These are phyloP conservation scores for Hanseniaspora uvarum DNA, from an alignment of 1,139 yeast genomes.

Conservation along the genomic window DNA sequence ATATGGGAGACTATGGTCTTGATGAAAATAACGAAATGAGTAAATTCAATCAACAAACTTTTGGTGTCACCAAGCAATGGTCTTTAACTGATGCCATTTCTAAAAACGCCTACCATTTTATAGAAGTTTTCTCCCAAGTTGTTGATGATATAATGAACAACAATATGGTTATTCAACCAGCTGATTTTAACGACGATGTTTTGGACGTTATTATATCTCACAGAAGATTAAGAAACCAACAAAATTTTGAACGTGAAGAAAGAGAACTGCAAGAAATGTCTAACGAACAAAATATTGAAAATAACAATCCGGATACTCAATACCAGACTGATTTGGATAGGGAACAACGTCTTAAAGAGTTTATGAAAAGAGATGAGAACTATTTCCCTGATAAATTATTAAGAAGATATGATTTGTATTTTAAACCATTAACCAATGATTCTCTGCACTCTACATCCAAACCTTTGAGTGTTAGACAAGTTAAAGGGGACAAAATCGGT, in stretches of 20 bases:
- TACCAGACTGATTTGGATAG: conserved; percentile 18
- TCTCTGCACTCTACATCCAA: conserved; percentile 21
- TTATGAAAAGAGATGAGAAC: conserved; percentile 32
- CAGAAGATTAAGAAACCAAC: conserved; percentile 67
- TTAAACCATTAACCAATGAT: conserved; percentile 56
- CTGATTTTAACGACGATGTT: conserved; percentile 73
- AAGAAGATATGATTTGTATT: conserved; percentile 76
- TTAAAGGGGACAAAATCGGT: conserved; percentile 76
- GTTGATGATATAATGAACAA: conserved; percentile 73
- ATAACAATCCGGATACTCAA: conserved; percentile 28
- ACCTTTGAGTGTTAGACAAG: conserved; percentile 64
- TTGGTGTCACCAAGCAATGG: conserved; percentile 5
- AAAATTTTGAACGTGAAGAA: conserved; percentile 26
- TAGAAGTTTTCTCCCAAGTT: conserved; percentile 63
- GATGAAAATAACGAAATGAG: background rate
- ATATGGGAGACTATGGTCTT: background rate
- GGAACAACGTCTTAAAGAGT: conserved; percentile 25
- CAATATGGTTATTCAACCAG: conserved; percentile 39
- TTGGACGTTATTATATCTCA: conserved; percentile 87
- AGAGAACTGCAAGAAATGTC: conserved; percentile 29
- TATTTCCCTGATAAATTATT: conserved; percentile 78
- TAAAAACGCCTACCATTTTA: conserved; percentile 66
- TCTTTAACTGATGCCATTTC: conserved; percentile 34
- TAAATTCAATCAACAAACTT: background rate
- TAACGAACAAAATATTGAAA: conserved; percentile 39